These are phyloP conservation scores for Asterochloris erici DNA, from an alignment of 139 green algal species.

Conservation along the genomic window DNA sequence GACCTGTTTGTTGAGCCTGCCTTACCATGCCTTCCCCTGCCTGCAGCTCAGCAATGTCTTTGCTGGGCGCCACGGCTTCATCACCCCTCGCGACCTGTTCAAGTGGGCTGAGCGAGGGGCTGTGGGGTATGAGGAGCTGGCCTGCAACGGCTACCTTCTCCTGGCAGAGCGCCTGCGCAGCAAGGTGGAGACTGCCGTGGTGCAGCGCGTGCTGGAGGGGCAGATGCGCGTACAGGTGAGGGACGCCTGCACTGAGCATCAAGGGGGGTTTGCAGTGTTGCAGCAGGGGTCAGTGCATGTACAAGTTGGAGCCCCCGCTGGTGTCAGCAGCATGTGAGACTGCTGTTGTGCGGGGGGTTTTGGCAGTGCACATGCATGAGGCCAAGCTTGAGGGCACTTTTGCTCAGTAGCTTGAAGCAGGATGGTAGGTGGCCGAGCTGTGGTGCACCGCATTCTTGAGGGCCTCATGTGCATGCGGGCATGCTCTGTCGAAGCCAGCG, in stretches of 20 bases:
- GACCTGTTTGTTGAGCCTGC: too few relatives aligned
- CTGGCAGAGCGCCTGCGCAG: slow-evolving; percentile 87
- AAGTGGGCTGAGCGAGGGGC: slow-evolving; percentile 80
- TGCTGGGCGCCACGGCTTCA: slow-evolving; percentile 92
- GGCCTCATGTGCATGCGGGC: too few relatives aligned
- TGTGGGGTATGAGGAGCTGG: slow-evolving; percentile 84
- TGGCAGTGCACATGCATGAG: too few relatives aligned
- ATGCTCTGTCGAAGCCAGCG: too few relatives aligned
- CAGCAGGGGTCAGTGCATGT: neutral
- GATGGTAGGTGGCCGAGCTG: too few relatives aligned
- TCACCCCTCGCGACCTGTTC: slow-evolving; percentile 97
- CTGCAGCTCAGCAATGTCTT: slow-evolving; percentile 70
- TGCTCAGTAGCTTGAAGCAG: too few relatives aligned
- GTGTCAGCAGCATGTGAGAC: too few relatives aligned
- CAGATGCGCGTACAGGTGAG: slow-evolving; percentile 60
- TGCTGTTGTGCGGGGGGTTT: too few relatives aligned
- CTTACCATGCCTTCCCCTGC: neutral
- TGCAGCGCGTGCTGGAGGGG: slow-evolving; percentile 69
- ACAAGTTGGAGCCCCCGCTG: too few relatives aligned
- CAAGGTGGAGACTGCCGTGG: slow-evolving; percentile 64
- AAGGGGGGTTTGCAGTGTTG: neutral
- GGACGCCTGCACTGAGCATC: neutral
- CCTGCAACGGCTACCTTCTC: slow-evolving; percentile 83
- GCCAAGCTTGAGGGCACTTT: too few relatives aligned
- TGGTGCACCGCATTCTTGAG: too few relatives aligned